Base-by-base conservation (phyloP, 2,329 filamentous ascomycete genomes). In the Sporothrix inflata region DNA sequence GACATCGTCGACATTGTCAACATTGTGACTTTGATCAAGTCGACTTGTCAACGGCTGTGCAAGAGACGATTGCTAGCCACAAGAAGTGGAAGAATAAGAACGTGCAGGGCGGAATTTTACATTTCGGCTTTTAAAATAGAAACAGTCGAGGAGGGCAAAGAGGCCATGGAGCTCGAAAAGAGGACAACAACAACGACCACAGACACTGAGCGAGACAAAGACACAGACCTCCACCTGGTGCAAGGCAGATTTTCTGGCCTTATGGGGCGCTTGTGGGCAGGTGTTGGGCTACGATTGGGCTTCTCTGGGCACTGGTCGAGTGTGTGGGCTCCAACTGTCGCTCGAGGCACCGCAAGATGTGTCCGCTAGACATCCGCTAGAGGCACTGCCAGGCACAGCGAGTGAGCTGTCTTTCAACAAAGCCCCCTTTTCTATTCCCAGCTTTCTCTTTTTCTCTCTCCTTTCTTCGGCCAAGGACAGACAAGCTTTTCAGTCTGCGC, bases 171-270 rank as follows among this genome's bases (percentile, higher is more conserved):
- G 34, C 27, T 4, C 12, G 6, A 30, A 30, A 30, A 14, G n/a
- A 55, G 14, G 14, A 30, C 53, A 34, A 14, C 53, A 57, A 12
- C 49, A 53, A 12, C 27, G 24, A 34, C 53, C 19, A 7, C 27
- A 34, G 14, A 30, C n/a, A n/a, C n/a, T n/a, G n/a, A n/a, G n/a
- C n/a, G n/a, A n/a, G n/a, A n/a, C n/a, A n/a, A n/a, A n/a, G n/a
- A n/a, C 27, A 34, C 27, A 57, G 53, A 57, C 27, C 49, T 53
- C 49, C 49, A 53, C 49, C 53, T 57, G 27, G 34, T 61, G 57
- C 57, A 61, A 61, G 57, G 57, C 57, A 61, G 57, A 61, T 61
- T 61, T 61, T 42, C 34, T 42, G 57, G 34, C 34, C 57, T 61
- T 42, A 61, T 42, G 19, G 57, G 57, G 19, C 57, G 34, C 57